Conservation (phyloP, 805 yeast genomes). For the Wickerhamiella australiensis region DNA sequence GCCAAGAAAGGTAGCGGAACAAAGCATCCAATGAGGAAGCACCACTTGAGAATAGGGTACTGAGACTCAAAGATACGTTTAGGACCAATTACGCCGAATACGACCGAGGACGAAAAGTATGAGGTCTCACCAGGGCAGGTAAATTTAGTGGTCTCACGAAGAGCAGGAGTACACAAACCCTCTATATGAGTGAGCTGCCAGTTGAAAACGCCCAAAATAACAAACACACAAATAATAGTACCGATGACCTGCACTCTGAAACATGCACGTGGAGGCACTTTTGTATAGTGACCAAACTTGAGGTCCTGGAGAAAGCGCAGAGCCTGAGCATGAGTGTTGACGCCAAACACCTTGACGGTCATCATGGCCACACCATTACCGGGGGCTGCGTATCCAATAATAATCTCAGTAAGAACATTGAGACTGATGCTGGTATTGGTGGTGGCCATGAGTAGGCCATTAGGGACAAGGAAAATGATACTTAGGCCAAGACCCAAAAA, state of each 20-base stretch:
- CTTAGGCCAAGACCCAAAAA: constrained; percentile 46
- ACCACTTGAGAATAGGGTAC: constrained; percentile 52
- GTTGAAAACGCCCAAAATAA: constrained; percentile 32
- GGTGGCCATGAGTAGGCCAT: constrained; percentile 47
- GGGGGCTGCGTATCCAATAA: constrained; percentile 55
- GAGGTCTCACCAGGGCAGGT: constrained; percentile 32
- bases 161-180: constrained; percentile 36
- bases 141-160: constrained; percentile 30
- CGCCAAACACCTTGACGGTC: constrained; percentile 46
- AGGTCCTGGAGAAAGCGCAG: constrained; percentile 42
- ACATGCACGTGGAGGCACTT: constrained; percentile 33
- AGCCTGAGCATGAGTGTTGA: constrained; percentile 52
- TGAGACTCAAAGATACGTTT: constrained; percentile 36
- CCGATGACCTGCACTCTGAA: constrained; percentile 32
- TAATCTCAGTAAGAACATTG: constrained; percentile 50
- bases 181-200: constrained; percentile 34
- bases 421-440: constrained; percentile 50
- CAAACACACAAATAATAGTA: constrained; percentile 33
- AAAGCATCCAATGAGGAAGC: constrained; percentile 44
- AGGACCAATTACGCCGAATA: constrained; percentile 56
- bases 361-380: constrained; percentile 8
- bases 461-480: constrained; percentile 48
- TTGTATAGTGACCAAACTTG: constrained; percentile 37
- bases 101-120: constrained; percentile 39
- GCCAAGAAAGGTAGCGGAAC: constrained; percentile 21